Evolutionary conservation across 2,329 filamentous ascomycete genomes (phyloP).

Genomic region (Colletotrichum graminicola): DNA sequence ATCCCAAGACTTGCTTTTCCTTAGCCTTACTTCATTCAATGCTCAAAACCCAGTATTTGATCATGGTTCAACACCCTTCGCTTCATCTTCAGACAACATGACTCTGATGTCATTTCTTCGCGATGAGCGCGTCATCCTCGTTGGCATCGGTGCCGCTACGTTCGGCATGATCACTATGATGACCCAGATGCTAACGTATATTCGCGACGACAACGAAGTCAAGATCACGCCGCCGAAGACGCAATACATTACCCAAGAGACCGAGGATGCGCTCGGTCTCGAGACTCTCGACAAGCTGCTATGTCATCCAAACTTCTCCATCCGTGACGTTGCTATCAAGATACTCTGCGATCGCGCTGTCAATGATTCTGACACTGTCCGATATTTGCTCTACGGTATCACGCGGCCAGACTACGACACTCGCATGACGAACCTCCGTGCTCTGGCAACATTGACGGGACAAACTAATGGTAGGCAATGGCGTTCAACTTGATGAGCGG

Average conservation of each 20-base stretch:
- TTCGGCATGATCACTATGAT: slow-evolving; percentile 70
- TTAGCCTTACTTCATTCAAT: neutral
- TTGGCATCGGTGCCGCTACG: slow-evolving; percentile 68
- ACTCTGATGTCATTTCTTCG: slow-evolving; percentile 52
- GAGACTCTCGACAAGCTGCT: slow-evolving; percentile 76
- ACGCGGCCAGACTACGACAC: slow-evolving; percentile 70
- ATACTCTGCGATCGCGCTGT: slow-evolving; percentile 69
- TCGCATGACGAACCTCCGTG: slow-evolving; percentile 68
- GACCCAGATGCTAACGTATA: slow-evolving; percentile 68
- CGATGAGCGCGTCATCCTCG: slow-evolving; percentile 67
- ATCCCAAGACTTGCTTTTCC: neutral
- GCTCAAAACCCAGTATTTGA: slow-evolving; percentile 3
- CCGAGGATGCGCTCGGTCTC: slow-evolving; percentile 77
- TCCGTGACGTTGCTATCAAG: slow-evolving; percentile 75
- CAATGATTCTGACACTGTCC: slow-evolving; percentile 67
- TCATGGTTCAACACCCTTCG: slow-evolving; percentile 4
- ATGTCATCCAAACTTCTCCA: slow-evolving; percentile 78
- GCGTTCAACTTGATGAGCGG: neutral
- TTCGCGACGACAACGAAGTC: slow-evolving; percentile 75
- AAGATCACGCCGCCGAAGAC: slow-evolving; percentile 74
- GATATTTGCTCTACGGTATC: slow-evolving; percentile 68
- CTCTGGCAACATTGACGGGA: slow-evolving; percentile 66
- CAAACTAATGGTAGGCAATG: slow-evolving; percentile 47
- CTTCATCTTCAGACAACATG: slow-evolving; percentile 24
- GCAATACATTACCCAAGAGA: slow-evolving; percentile 80